phyloP scores from a whole-genome alignment of 2,329 filamentous ascomycete genomes.

The Aureobasidium sp. region DNA sequence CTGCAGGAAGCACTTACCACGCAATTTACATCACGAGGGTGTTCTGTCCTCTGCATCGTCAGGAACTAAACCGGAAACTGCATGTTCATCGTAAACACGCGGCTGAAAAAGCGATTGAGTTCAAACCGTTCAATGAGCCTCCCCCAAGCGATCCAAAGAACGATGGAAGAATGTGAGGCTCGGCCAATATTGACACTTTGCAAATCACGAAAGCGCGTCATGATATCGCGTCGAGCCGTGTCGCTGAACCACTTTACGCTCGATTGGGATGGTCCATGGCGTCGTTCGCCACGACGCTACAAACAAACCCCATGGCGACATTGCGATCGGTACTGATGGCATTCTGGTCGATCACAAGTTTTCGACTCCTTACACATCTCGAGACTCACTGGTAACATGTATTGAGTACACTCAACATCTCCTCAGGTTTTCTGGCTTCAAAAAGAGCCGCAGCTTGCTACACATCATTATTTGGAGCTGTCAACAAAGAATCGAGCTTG shows the following conservation, averaged over 20 bases:
- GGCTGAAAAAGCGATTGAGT: neutral
- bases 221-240: neutral
- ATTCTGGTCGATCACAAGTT: too few relatives aligned
- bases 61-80: neutral
- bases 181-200: neutral
- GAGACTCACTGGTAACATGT: neutral
- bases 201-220: neutral
- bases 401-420: neutral
- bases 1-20: constrained; percentile 8
- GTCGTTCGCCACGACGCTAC: neutral
- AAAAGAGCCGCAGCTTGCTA: neutral
- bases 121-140: neutral
- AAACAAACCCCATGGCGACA: neutral
- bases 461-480: neutral
- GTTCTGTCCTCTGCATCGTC: neutral
- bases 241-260: neutral
- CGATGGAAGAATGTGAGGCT: neutral
- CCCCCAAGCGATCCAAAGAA: neutral
- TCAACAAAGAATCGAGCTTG: neutral
- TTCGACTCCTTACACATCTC: neutral
- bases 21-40: neutral
- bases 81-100: neutral
- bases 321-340: neutral
- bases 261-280: neutral
- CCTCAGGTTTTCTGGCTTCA: neutral